Conservation (phyloP, 805 yeast genomes). For the Cyberlindnera americana region DNA sequence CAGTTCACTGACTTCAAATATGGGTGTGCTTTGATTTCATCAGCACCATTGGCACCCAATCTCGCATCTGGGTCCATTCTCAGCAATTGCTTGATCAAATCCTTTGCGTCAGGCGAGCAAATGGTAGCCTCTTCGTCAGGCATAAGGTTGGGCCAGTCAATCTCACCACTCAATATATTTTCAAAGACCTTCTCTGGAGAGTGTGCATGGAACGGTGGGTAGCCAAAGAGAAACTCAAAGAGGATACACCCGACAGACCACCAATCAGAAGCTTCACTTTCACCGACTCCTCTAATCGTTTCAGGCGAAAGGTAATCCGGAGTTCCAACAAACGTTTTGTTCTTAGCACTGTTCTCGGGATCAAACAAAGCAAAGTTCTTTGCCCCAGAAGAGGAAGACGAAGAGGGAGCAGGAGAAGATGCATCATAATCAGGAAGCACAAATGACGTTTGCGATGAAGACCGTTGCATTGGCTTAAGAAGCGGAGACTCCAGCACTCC, state of each 20-base stretch:
- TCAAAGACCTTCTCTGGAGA: conserved; percentile 79
- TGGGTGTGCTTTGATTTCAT: conserved; percentile 75
- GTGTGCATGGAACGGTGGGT: conserved; percentile 88
- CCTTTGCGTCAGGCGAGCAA: conserved; percentile 67
- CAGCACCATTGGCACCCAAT: conserved; percentile 74
- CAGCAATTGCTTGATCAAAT: conserved; percentile 62
- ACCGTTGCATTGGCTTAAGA: conserved; percentile 44
- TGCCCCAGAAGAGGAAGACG: conserved; percentile 17
- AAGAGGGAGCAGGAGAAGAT: conserved; percentile 7
- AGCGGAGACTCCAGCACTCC: conserved; percentile 40
- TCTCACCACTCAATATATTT: conserved; percentile 67
- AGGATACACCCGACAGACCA: conserved; percentile 97
- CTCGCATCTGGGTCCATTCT: conserved; percentile 61
- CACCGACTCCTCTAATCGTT: conserved; percentile 80
- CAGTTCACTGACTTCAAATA: conserved; percentile 74
- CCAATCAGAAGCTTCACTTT: conserved; percentile 89
- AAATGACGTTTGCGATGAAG: conserved; percentile 56
- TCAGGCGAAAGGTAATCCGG: conserved; percentile 98
- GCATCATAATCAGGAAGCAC: conserved; percentile 49
- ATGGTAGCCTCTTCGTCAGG: conserved; percentile 49
- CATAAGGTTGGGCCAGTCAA: conserved; percentile 79
- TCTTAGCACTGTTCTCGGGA: conserved; percentile 55
- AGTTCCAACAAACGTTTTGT: conserved; percentile 83
- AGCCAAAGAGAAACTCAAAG: conserved; percentile 88
- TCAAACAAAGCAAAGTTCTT: conserved; percentile 64